These are phyloP conservation scores for Wickerhamiella azymoides DNA, from an alignment of 805 yeast species.

Conservation along the genomic window DNA sequence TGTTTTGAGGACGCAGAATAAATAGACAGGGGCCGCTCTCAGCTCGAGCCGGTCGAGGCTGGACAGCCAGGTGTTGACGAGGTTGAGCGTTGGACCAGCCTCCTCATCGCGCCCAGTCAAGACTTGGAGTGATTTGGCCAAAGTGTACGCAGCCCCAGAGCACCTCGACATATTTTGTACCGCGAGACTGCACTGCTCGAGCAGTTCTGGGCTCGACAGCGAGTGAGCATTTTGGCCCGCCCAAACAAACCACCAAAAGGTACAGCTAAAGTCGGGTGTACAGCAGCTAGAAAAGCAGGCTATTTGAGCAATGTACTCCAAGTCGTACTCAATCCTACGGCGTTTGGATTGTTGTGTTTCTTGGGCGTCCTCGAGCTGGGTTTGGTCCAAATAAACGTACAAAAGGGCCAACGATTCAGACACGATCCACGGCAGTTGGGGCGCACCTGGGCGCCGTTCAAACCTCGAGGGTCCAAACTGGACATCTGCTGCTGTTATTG, in stretches of 20 bases:
- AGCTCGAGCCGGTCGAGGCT: neutral
- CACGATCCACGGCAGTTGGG: neutral
- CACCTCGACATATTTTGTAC: neutral
- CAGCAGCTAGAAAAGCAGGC: neutral
- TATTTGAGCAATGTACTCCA: neutral
- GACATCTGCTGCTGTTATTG: neutral
- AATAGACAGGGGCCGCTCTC: neutral
- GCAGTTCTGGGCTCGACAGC: neutral
- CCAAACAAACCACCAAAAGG: slow-evolving; percentile 3
- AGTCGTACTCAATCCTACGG: no score
- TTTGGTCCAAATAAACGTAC: neutral
- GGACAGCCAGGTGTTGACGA: neutral
- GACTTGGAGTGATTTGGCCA: neutral
- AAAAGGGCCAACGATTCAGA: neutral
- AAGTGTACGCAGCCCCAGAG: neutral
- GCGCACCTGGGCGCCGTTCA: neutral
- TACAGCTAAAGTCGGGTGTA: neutral
- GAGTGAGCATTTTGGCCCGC: neutral
- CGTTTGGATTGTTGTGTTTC: neutral
- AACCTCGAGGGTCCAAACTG: neutral
- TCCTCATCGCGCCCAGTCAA: neutral
- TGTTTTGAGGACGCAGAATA: neutral
- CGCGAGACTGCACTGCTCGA: neutral
- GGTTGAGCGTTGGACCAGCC: neutral
- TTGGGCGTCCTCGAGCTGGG: neutral